Evolutionary conservation across 805 yeast genomes (phyloP), one percentile per base, ranked within the genome.

Genomic region (Yarrowia hollandica): DNA sequence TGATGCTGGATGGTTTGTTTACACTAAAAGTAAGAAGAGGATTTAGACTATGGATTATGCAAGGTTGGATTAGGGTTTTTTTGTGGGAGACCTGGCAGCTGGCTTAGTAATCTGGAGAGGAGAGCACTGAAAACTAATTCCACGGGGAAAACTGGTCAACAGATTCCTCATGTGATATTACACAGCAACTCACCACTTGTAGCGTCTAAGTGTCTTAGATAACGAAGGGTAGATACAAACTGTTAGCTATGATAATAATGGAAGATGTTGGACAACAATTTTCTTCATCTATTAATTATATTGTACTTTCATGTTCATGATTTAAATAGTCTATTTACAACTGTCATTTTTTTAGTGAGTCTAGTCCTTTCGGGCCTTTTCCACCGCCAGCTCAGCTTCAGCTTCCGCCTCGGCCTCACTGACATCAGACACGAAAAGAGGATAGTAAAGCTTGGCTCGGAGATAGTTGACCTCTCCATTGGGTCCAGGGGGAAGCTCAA

Each of bases 401-500:
- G 31, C 31, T 19, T 25, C 34, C 3, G 44, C 35, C 16, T 35
- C 58, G 5, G 42, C 58, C 35, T 52, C 58, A 11, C 34, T 19
- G 15, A 28, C 42, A 18, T 52, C 44, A 4, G 58, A 14, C 35
- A 26, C 58, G 15, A 52, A 52, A 1, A 52, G 26, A 14, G 58
- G 58, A 18, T 52, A 52, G 21, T 25, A 52, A n/a, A 52, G 21
- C 35, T 37, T 35, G 25, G 44, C 58, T 4, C 58, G 23, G 8
- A 52, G 44, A 19, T 52, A 52, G 12, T 52, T 34, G 44, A 52
- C 35, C 42, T 52, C 30, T 16, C 58, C 58, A 14, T 52, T 28
- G 18, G 58, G 58, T 21, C 55, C 55, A 9, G 42, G 58, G 2
- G 57, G 57, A n/a, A 68, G 25, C 50, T 70, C 71, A 22, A 75